Percentiles rank a stretch among this genome's conserved stretches.
These are phyloP conservation scores for Opeltia flavorubescens DNA, from an alignment of 495 filamentous ascomycete genomes.

Conservation along the genomic window DNA sequence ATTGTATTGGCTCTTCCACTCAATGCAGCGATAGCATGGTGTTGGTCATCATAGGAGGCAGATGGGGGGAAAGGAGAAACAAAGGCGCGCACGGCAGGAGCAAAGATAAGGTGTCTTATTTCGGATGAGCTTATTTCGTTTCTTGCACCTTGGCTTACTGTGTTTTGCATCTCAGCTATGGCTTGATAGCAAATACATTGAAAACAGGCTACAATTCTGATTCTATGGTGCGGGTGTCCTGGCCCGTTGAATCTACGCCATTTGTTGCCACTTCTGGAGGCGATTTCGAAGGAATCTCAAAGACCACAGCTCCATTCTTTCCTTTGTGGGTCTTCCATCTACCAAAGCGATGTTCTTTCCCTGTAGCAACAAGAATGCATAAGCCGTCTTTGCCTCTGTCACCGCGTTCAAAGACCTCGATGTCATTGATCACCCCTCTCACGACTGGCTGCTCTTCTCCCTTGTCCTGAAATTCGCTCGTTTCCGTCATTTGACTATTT, in stretches of 20 bases:
- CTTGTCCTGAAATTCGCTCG: slow-evolving; percentile 9
- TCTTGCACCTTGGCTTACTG: no score
- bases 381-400: slow-evolving; percentile 57
- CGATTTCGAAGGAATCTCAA: slow-evolving; percentile 51
- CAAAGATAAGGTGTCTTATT: no score
- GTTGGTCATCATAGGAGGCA: no score
- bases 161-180: no score
- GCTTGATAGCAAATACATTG: no score
- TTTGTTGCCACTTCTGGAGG: slow-evolving; percentile 11
- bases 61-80: no score
- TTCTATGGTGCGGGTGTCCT: not conserved
- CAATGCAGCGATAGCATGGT: no score
- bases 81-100: no score
- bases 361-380: slow-evolving; percentile 67
- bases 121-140: no score
- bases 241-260: not conserved
- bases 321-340: slow-evolving; percentile 57
- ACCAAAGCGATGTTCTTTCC: slow-evolving; percentile 73
- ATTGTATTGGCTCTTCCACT: no score
- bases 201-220: no score
- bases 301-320: slow-evolving; percentile 65
- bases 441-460: slow-evolving; percentile 25
- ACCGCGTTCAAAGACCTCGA: slow-evolving; percentile 67
- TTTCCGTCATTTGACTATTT: slow-evolving; percentile 19
- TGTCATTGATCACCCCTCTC: slow-evolving; percentile 71